Evolutionary conservation across 257 asterid genomes (phyloP), one percentile per base, ranked within the genome.

Genomic region (Eucommia ulmoides): DNA sequence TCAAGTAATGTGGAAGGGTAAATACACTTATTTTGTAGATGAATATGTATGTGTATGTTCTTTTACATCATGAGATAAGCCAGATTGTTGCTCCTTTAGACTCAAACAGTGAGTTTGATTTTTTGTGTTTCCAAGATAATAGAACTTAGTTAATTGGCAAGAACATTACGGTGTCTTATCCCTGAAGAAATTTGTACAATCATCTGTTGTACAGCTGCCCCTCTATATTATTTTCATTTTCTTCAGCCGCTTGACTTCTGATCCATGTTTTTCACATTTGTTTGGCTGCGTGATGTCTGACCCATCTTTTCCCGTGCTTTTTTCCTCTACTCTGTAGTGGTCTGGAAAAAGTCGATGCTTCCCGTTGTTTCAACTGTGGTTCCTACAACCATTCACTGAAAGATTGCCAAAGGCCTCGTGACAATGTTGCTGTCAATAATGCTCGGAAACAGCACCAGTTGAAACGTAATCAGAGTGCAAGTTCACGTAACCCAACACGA

Each of bases 291-390:
- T 5, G 7, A 29, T 5, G 38, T 12, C 38, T 29, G 6, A 12
- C 38, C 19, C 20, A 10, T 42, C 19, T 42, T 14, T 12, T 38
- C n/a, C n/a, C 3, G 5, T 7, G 2, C n/a, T 38, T 38, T 15
- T 38, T 15, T 4, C 16, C 54, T 60, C 62, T 52, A 23, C 54
- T 45, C 24, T 47, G 80, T 88, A 86, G 93, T 58, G 72, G 66
- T 48, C 29, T 51, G 59, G 89, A 77, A 50, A 57, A 55, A 26
- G 63, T 68, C 54, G 84, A 74, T 48, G 64, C 74, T 23, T 80
- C 92, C 41, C 95, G 98, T 45, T 91, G 98, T 70, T 91, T 91
- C 69, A 91, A 91, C 65, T 91, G 98, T 75, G 79, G 84, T 61
- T 86, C 96, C 1, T 91, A 86, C 73, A 69, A 72, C 76, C 98